Conservation (phyloP, 2,329 filamentous ascomycete genomes). For the Calonectria naviculata region DNA sequence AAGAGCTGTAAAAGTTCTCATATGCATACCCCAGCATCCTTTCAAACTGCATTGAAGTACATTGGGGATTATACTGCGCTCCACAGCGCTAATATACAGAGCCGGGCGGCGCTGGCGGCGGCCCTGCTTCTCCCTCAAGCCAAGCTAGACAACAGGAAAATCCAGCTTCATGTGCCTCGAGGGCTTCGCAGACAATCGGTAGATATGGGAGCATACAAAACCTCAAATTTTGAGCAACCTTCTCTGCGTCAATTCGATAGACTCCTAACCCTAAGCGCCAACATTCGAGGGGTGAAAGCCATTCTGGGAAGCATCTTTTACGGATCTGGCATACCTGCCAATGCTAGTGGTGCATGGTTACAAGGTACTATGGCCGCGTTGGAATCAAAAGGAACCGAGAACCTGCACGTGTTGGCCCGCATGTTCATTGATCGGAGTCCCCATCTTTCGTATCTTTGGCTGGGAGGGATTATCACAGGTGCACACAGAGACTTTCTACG, state of each 20-base stretch:
- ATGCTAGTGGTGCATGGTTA: conserved; percentile 20
- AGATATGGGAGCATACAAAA: neutral
- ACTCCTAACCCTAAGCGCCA: neutral
- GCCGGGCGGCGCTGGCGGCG: neutral
- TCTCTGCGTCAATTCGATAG: neutral
- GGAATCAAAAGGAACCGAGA: neutral
- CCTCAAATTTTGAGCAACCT: neutral
- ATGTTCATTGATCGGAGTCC: conserved; percentile 13
- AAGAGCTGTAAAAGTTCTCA: neutral
- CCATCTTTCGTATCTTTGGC: neutral
- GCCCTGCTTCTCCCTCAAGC: neutral
- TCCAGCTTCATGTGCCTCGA: neutral
- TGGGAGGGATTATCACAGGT: neutral
- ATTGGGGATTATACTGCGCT: neutral
- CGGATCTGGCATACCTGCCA: conserved; percentile 14
- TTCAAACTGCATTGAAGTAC: neutral
- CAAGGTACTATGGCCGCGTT: conserved; percentile 20
- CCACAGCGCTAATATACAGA: neutral
- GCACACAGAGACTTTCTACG: neutral
- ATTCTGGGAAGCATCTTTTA: conserved; percentile 25
- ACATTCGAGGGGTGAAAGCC: neutral
- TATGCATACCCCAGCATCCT: neutral
- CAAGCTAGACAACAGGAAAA: neutral
- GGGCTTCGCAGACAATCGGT: neutral
- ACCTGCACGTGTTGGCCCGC: conserved; percentile 13